Percentiles rank a stretch among this genome's conserved stretches.
Conservation (phyloP, 164 flowering plant species). For the Cinnamomum chago region DNA sequence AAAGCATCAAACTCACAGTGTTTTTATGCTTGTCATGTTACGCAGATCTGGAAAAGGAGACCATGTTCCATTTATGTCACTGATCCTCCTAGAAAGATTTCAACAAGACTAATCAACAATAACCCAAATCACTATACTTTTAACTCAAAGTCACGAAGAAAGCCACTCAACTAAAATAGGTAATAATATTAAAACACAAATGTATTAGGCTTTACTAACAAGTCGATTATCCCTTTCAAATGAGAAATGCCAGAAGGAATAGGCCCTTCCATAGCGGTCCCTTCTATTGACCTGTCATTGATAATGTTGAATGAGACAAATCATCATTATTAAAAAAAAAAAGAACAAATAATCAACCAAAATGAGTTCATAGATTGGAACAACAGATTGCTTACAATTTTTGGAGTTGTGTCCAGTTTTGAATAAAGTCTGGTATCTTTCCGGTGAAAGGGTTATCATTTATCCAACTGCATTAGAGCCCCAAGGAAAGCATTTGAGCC, state of each 20-base stretch:
- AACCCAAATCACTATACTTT: neutral
- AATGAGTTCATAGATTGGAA: neutral
- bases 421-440: constrained; percentile 31
- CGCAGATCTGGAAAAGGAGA: constrained; percentile 43
- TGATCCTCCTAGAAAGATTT: constrained; percentile 52
- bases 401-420: constrained; percentile 25
- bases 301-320: neutral
- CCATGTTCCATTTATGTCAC: constrained; percentile 48
- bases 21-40: constrained; percentile 30
- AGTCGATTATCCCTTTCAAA: constrained; percentile 29
- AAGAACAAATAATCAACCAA: no score
- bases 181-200: neutral
- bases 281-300: constrained; percentile 37
- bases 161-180: no score
- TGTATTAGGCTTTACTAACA: constrained; percentile 37
- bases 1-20: constrained; percentile 41
- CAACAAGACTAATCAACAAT: neutral
- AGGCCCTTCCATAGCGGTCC: constrained; percentile 62
- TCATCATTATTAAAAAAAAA: no score
- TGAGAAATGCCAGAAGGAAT: constrained; percentile 49
- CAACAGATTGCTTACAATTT: constrained; percentile 24
- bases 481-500: no score
- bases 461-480: constrained; percentile 26
- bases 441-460: constrained; percentile 41
- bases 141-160: no score